Evolutionary conservation across 257 asterid genomes (phyloP), one percentile per base, ranked within the genome.

Genomic region (Henckelia pumila): DNA sequence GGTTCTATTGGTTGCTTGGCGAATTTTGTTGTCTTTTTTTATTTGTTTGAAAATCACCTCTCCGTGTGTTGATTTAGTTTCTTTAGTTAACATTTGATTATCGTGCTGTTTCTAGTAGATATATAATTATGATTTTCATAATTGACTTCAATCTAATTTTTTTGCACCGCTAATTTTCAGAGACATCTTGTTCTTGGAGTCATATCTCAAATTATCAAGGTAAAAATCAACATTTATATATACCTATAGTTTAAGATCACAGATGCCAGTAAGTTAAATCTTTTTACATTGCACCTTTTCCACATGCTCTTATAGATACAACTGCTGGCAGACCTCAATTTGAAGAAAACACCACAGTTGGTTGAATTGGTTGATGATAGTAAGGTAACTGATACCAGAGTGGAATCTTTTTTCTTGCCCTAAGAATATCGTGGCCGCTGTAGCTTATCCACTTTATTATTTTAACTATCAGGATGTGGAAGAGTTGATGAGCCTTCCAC

Each of bases 131-230:
- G 52, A 40, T 37, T 57, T 67, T 8, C 1, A 2, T 64, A 37
- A 22, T 28, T 63, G 29, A 64, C 32, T 29, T 74, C 57, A 40
- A 40, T 71, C 44, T 40, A 56, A 67, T 62, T 67, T 69, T 61
- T 33, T 19, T 71, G 17, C 63, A 71, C 67, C 37, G 67, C 23
- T 65, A 35, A 63, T 75, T 83, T 78, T 76, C 96, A 94, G 99
- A 88, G 97, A 75, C 98, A 93, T 76, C 97, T 93, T 78, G 98
- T 92, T 75, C 98, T 92, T 59, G 98, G 98, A 69, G 79, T 93
- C 74, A 89, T 93, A 79, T 93, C 98, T 62, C 98, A 93, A 75
- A 89, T 93, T 64, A 93, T 93, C 88, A 93, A 93, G 98, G 98
- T 93, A 73, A 78, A 79, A 19, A 63, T 71, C 24, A 19, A 20